These are phyloP conservation scores for Cercophora sp. DNA, from an alignment of 495 filamentous ascomycete species.

Conservation along the genomic window DNA sequence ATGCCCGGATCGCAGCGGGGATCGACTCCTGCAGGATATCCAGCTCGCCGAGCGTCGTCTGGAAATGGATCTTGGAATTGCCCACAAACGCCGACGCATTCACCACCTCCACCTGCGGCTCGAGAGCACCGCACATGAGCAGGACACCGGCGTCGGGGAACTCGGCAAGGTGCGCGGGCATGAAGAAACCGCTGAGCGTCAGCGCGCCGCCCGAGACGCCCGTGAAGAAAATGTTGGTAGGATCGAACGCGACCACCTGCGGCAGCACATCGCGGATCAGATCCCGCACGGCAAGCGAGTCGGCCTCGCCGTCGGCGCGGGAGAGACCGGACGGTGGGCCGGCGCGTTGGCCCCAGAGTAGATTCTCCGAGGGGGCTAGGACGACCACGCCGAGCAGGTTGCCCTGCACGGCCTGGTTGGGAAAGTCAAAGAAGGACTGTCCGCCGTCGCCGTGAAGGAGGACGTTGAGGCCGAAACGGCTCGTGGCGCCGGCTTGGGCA, in stretches of 20 bases:
- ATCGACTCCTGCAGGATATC: constrained; percentile 40
- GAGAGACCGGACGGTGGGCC: constrained; percentile 44
- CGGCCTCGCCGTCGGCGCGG: constrained; percentile 47
- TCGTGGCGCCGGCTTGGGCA: constrained; percentile 24
- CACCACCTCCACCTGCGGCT: constrained; percentile 42
- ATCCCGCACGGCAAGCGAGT: constrained; percentile 43
- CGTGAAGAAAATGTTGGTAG: constrained; percentile 42
- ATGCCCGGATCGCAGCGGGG: constrained; percentile 44
- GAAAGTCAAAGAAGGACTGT: constrained; percentile 56
- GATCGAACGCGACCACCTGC: constrained; percentile 43
- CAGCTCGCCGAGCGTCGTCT: constrained; percentile 46
- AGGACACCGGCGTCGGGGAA: constrained; percentile 36
- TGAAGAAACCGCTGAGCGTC: constrained; percentile 45
- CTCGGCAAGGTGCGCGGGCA: constrained; percentile 43
- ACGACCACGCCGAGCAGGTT: constrained; percentile 45
- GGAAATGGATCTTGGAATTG: constrained; percentile 44
- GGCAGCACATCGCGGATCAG: constrained; percentile 39
- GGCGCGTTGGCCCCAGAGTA: constrained; percentile 48
- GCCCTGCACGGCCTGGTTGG: constrained; percentile 46
- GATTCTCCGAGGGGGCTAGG: constrained; percentile 44
- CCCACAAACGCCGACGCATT: constrained; percentile 30
- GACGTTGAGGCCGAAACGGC: constrained; percentile 42
- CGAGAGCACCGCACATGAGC: constrained; percentile 46
- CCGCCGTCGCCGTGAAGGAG: constrained; percentile 52
- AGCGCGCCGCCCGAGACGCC: constrained; percentile 45